Percentiles rank a stretch among this genome's conserved stretches.
Conservation (phyloP, 2,329 filamentous ascomycete genomes). For the Setomelanomma holmii region DNA sequence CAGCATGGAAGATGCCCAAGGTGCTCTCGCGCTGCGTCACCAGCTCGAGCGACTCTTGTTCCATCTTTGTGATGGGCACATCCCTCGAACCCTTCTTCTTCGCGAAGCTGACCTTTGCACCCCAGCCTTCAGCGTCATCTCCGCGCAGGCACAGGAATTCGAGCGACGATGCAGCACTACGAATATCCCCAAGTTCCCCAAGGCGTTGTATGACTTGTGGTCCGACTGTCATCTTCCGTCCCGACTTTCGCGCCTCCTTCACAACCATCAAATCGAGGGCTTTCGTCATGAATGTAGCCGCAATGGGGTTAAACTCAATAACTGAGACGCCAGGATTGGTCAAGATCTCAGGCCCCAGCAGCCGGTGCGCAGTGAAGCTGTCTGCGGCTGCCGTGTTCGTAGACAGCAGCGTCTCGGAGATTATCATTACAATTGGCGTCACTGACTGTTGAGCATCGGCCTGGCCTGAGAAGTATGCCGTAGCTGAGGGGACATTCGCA, state of each 20-base stretch:
- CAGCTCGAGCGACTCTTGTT: conserved; percentile 79
- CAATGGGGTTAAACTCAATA: conserved; percentile 93
- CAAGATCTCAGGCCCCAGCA: conserved; percentile 86
- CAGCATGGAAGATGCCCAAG: conserved; percentile 92
- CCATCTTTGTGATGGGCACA: conserved; percentile 73
- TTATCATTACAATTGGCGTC: conserved; percentile 80
- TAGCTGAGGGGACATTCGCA: conserved; percentile 66
- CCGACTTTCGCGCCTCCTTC: conserved; percentile 84
- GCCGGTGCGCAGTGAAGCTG: conserved; percentile 88
- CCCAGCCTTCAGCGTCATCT: conserved; percentile 82
- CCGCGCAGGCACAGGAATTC: conserved; percentile 91
- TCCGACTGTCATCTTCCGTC: conserved; percentile 76
- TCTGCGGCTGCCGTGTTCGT: conserved; percentile 85
- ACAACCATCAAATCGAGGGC: conserved; percentile 81
- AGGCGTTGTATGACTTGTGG: conserved; percentile 79
- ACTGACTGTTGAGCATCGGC: conserved; percentile 27
- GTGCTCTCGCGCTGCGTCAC: conserved; percentile 88
- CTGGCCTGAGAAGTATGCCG: conserved; percentile 49
- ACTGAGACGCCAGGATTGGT: conserved; percentile 78
- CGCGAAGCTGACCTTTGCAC: conserved; percentile 73
- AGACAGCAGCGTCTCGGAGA: conserved; percentile 88
- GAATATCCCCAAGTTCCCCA: conserved; percentile 87
- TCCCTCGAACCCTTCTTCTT: conserved; percentile 63
- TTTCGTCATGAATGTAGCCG: conserved; percentile 82
- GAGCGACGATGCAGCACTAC: conserved; percentile 88